Base-by-base conservation (phyloP, 1,284 basidiomycete species). In the Pholiota adiposa region DNA sequence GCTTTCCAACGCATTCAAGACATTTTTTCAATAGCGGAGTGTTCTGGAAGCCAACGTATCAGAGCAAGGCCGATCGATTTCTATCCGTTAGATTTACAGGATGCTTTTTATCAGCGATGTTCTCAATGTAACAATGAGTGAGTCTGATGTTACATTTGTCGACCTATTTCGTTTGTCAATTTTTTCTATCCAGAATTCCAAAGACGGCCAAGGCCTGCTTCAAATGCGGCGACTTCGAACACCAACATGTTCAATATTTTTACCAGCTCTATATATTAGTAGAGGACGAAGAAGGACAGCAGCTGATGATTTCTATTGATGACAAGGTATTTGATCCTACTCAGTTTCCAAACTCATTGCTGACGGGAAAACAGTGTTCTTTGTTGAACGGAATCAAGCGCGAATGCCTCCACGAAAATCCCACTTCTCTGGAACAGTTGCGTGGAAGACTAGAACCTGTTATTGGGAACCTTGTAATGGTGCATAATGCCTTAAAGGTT, bases 61-160 rank as follows among this genome's bases (percentile, higher is more conserved):
- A 64, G 74, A 11, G 88, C 83, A 5, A 81, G 80, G 19, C 77
- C 82, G 3, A 69, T 83, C 6, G 84, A 87, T 67, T 87, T 83
- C 66, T 81, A 76, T 63, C 89, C 89, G 0, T 71, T 78, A 43
- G 66, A 76, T 23, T 67, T 89, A 21, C 63, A 73, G 25, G 77
- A 86, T 23, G 84, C 79, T 27, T 76, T 80, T 36, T 70, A 77
- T 18, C 71, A 81, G 36, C 73, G 72, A 56, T 91, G 88, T 69
- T 77, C 72, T 6, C 78, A 77, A 4, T 90, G 89, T 68, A 68
- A 79, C 6, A 68, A 73, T 54, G 71, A 76, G 87, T 89, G 63
- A 65, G 80, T 72, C n/a, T 48, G 51, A 11, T 29, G 8, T 31
- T 33, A 9, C 18, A 51, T 27, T 31, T 14, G 40, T 40, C 23